These are phyloP conservation scores for Globisporangium perplexum DNA, from an alignment of 352 stramenopile species.

Conservation along the genomic window DNA sequence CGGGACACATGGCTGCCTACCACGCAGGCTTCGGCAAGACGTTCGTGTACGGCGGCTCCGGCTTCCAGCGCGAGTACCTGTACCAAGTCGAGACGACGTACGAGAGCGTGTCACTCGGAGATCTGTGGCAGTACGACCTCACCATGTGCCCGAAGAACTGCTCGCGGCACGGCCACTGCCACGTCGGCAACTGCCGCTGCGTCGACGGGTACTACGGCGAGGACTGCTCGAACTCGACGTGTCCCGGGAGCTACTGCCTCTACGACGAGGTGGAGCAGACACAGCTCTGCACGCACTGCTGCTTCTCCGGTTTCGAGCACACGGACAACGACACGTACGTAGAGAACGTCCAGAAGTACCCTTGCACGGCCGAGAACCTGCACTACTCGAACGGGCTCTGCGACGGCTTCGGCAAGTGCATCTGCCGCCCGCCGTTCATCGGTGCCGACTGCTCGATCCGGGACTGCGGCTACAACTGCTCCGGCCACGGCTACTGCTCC, in stretches of 20 bases:
- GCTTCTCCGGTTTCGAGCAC: slow-evolving; percentile 86
- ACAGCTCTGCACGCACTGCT: slow-evolving; percentile 93
- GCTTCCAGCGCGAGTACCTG: slow-evolving; percentile 66
- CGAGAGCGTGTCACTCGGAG: slow-evolving; percentile 46
- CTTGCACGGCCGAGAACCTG: slow-evolving; percentile 73
- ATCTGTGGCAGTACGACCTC: slow-evolving; percentile 91
- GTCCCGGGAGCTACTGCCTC: slow-evolving; percentile 90
- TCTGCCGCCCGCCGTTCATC: slow-evolving; percentile 93
- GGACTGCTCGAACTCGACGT: slow-evolving; percentile 94
- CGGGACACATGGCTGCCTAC: slow-evolving; percentile 85
- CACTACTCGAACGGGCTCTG: slow-evolving; percentile 94
- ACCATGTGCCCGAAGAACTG: slow-evolving; percentile 93
- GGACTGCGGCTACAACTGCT: slow-evolving; percentile 91
- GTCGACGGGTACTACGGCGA: slow-evolving; percentile 94
- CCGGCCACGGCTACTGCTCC: slow-evolving; percentile 92
- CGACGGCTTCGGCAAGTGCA: slow-evolving; percentile 94
- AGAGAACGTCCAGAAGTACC: slow-evolving; percentile 88
- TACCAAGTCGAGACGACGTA: slow-evolving; percentile 57
- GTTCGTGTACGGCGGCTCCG: slow-evolving; percentile 88
- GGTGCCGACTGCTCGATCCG: slow-evolving; percentile 90
- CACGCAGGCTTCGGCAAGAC: slow-evolving; percentile 55
- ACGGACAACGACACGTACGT: slow-evolving; percentile 86
- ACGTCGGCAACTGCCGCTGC: slow-evolving; percentile 91
- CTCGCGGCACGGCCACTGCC: slow-evolving; percentile 88
- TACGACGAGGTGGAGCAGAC: slow-evolving; percentile 83